Percentiles rank a stretch among this genome's conserved stretches.
These are phyloP conservation scores for Pholiota adiposa DNA, from an alignment of 1,284 basidiomycete genomes.

Conservation along the genomic window DNA sequence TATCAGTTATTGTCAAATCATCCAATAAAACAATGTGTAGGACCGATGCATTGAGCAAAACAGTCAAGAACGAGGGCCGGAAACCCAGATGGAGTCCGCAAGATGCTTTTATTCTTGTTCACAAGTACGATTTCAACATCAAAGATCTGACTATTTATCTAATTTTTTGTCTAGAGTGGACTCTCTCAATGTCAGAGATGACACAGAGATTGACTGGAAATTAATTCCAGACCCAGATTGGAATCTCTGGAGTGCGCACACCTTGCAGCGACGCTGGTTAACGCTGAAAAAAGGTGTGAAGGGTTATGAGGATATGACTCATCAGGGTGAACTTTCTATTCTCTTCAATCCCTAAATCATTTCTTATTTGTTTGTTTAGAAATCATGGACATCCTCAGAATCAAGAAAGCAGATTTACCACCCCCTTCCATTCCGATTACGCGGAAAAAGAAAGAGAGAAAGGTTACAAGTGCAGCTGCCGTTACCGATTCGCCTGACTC, in stretches of 20 bases:
- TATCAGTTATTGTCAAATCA: not conserved
- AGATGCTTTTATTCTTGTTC: conserved; percentile 78
- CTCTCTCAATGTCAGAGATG: conserved; percentile 72
- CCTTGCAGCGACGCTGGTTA: conserved; percentile 75
- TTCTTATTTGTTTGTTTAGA: conserved; percentile 45
- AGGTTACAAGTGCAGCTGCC: conserved; percentile 27
- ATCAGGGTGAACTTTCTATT: conserved; percentile 55
- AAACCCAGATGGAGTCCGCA: conserved; percentile 74
- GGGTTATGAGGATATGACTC: conserved; percentile 77
- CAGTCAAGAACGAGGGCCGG: conserved; percentile 68
- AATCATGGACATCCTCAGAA: conserved; percentile 77
- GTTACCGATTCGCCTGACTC: conserved; percentile 22
- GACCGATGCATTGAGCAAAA: conserved; percentile 75
- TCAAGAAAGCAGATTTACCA: conserved; percentile 68
- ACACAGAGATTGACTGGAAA: conserved; percentile 87
- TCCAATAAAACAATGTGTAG: conserved; percentile 38
- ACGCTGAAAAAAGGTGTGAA: conserved; percentile 77
- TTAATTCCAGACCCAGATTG: conserved; percentile 69
- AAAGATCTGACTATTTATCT: conserved; percentile 8
- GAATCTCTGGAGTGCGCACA: conserved; percentile 84
- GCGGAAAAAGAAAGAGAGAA: conserved; percentile 28
- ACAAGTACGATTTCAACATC: conserved; percentile 59
- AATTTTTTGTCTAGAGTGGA: conserved; percentile 55
- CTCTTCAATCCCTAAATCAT: not conserved
- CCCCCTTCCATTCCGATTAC: conserved; percentile 13